These are phyloP conservation scores for Flaveria floridana DNA, from an alignment of 140 eudicot genomes.

Conservation along the genomic window DNA sequence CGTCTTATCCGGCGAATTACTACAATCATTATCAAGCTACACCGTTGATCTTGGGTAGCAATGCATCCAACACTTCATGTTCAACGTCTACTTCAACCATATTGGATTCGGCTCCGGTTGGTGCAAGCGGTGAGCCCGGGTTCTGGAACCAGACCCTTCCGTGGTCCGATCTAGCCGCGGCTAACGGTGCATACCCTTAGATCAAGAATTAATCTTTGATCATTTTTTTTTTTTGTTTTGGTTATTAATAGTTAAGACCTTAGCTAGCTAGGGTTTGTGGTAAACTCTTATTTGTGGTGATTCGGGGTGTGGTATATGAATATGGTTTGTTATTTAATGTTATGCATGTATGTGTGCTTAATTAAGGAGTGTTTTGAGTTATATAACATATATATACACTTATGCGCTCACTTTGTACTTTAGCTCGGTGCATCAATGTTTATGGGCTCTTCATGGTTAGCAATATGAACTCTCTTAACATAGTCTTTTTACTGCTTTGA, in stretches of 20 bases:
- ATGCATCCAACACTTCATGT: slow-evolving; percentile 33
- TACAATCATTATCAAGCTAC: slow-evolving; percentile 37
- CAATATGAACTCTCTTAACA: neutral
- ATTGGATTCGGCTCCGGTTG: slow-evolving; percentile 73
- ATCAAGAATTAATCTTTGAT: slow-evolving; percentile 19
- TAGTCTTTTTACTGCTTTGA: neutral
- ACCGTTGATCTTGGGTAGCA: slow-evolving; percentile 50
- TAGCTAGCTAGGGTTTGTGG: slow-evolving; percentile 42
- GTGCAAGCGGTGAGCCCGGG: slow-evolving; percentile 48
- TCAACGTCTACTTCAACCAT: slow-evolving; percentile 44
- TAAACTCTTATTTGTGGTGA: slow-evolving; percentile 26
- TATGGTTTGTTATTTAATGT: slow-evolving; percentile 41
- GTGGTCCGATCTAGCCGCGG: slow-evolving; percentile 61
- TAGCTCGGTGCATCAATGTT: slow-evolving; percentile 15
- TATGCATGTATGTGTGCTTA: slow-evolving; percentile 40
- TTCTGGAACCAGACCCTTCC: slow-evolving; percentile 60
- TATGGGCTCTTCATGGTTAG: neutral
- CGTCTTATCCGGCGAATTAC: slow-evolving; percentile 37
- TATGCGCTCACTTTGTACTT: slow-evolving; percentile 8
- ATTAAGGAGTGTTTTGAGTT: slow-evolving; percentile 36
- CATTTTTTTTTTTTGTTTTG: slow-evolving; percentile 17
- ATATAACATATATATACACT: neutral
- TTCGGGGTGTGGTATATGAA: slow-evolving; percentile 64
- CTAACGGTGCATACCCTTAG: slow-evolving; percentile 66
- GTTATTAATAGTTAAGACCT: slow-evolving; percentile 33